phyloP scores from a whole-genome alignment of 371 early-diverging fungal genomes.

The Umbelopsis sp. region DNA sequence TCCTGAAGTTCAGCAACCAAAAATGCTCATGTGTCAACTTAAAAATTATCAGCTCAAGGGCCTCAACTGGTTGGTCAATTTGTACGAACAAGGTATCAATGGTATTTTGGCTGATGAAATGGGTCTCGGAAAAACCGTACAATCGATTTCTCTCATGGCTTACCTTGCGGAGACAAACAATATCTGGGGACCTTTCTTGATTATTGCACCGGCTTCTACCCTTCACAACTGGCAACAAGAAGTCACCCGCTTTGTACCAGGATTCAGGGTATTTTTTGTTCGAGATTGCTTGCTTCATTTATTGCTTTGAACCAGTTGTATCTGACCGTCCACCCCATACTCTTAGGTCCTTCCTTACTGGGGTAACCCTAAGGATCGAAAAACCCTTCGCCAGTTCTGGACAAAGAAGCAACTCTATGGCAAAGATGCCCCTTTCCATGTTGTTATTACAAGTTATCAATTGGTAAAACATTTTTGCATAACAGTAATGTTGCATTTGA shows the following conservation, averaged over 20 bases:
- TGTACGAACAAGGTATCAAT: constrained; percentile 97
- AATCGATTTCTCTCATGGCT: constrained; percentile 93
- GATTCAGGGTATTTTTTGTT: constrained; percentile 66
- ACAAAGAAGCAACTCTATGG: constrained; percentile 76
- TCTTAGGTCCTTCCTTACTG: constrained; percentile 82
- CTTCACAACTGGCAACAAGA: constrained; percentile 99
- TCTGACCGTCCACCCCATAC: no score
- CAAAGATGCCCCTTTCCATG: constrained; percentile 89
- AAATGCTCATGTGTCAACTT: constrained; percentile 86
- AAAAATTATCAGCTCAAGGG: constrained; percentile 98
- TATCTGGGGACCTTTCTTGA: constrained; percentile 96
- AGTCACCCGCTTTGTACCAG: constrained; percentile 88
- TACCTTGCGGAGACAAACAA: constrained; percentile 88
- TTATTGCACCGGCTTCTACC: constrained; percentile 95
- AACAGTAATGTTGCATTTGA: no score
- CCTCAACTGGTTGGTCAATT: constrained; percentile 97
- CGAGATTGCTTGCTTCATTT: not conserved
- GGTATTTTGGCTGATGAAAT: constrained; percentile 98
- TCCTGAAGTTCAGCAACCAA: constrained; percentile 81
- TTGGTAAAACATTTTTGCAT: constrained; percentile 48
- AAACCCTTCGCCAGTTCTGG: constrained; percentile 85
- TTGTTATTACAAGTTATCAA: constrained; percentile 95
- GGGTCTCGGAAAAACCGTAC: constrained; percentile 95
- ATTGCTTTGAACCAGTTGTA: no score
- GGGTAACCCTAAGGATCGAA: constrained; percentile 91